Base-by-base conservation (phyloP, 129 eudicot species). In the Tanacetum coccineum region DNA sequence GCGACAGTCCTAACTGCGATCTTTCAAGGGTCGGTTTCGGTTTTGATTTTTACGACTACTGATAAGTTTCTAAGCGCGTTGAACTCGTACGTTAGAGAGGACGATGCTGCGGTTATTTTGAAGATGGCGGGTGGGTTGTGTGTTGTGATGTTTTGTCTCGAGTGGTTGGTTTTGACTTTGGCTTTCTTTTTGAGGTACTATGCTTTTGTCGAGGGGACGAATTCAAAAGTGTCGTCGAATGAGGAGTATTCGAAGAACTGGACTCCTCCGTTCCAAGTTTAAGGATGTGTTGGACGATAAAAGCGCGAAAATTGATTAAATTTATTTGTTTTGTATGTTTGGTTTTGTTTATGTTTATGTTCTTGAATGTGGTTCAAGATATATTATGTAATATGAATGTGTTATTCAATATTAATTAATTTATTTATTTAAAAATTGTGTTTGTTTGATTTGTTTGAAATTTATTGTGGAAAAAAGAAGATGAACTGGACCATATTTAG, bases 171-270 rank as follows among this genome's bases (percentile, higher is more conserved):
- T 21, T 51, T 87, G 54, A 86, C 85, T 0, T 70, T 87, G 17
- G 95, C 97, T 0, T 87, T 91, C 66, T 84, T 87, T 69, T 76
- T 91, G 74, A 91, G 89, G 64, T 91, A 91, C 22, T 80, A 81
- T 57, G 80, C 83, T 12, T 80, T 81, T 62, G 80, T 88, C n/a
- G 89, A 70, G 45, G 81, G 76, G 68, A 4, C 64, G n/a, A n/a
- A n/a, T n/a, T n/a, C n/a, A n/a, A n/a, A n/a, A n/a, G n/a, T n/a
- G n/a, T n/a, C n/a, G n/a, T n/a, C 57, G 40, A 57, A 50, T 9
- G 80, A 40, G 67, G 80, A 68, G 3, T 13, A 58, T 2, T 58
- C 18, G 0, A 67, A 75, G 73, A 28, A 13, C 3, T 74, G 79
- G 79, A 30, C 73, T 0, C 79, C 74, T 14, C 74, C 79, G 6